Conservation (phyloP, 2,329 filamentous ascomycete genomes). For the Stachybotrys chartarum region DNA sequence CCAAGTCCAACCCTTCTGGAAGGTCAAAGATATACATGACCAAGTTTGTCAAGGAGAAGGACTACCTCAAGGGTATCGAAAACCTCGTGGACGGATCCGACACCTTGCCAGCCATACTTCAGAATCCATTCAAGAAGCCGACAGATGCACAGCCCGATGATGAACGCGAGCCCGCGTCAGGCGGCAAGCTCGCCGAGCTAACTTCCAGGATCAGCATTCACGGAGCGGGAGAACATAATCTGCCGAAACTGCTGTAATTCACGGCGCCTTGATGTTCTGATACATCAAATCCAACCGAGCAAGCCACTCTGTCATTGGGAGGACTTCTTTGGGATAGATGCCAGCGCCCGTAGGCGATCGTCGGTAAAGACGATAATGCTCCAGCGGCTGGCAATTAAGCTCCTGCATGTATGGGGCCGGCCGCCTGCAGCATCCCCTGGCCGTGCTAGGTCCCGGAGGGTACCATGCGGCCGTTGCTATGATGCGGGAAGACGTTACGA, state of each 20-base stretch:
- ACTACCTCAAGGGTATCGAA: conserved; percentile 29
- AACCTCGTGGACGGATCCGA: conserved; percentile 26
- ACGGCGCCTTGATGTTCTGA: background rate
- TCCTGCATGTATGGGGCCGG: too few species aligned
- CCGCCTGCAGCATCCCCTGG: too few species aligned
- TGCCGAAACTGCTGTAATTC: background rate
- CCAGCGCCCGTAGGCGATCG: too few species aligned
- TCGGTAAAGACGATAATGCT: too few species aligned
- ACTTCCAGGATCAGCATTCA: conserved; percentile 9
- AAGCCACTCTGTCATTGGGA: too few species aligned
- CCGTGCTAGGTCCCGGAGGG: too few species aligned
- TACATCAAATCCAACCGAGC: too few species aligned
- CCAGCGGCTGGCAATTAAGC: too few species aligned
- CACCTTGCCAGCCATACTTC: background rate
- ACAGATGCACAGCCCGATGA: conserved; percentile 1
- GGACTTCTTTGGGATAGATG: too few species aligned
- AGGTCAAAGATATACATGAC: conserved; percentile 42
- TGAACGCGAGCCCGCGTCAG: conserved; percentile 6
- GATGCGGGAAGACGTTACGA: too few species aligned
- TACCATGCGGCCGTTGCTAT: too few species aligned
- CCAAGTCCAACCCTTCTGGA: conserved; percentile 39
- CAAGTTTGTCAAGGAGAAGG: conserved; percentile 37
- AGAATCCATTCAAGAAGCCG: background rate
- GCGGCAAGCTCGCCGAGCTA: conserved; percentile 12
- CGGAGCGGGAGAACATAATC: background rate